Base-by-base conservation (phyloP, 2,329 filamentous ascomycete genomes). In the Aspergillus chevalieri region DNA sequence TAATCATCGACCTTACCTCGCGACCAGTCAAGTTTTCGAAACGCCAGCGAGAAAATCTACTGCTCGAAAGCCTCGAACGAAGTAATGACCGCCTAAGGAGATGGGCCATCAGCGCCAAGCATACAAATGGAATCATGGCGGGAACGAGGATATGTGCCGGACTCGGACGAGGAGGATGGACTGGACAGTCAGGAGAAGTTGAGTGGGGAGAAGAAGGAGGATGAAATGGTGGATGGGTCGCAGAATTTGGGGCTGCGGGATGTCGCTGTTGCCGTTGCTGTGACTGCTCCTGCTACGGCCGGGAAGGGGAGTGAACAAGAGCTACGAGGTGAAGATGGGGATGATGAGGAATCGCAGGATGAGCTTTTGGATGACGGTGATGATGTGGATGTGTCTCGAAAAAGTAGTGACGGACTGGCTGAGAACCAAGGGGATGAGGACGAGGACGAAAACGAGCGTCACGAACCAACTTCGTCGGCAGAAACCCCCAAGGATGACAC, bases 141-240 rank as follows among this genome's bases (percentile, higher is more conserved):
- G 62, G 67, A 72, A 62, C 69, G 71, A 65, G 75, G 75, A 47
- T 78, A 71, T 68, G 75, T 78, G 53, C 73, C 73, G 52, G 75
- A 78, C 61, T 77, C 75, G 41, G 75, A 78, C 52, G 71, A 73
- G 17, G 72, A 73, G 44, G 71, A 70, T 44, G 68, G 67, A 44
- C 63, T 69, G 43, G 70, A 72, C 24, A 68, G 61, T 43, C 62
- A 70, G 49, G 57, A 50, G 34, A 53, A 54, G 10, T 47, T 50
- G 41, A 54, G 44, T 21, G 24, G 22, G 17, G 30, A 41, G 8
- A 43, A 52, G 15, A 7, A 19, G 38, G 14, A 41, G 38, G 10
- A 15, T 6, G 30, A 34, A 12, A 12, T 19, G 38, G 17, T 10
- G 38, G 38, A 41, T 21, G 38, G 17, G 17, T 41, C 19, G 34